phyloP scores from a whole-genome alignment of 2,329 filamentous ascomycete genomes.

The Aureobasidium leucospermi region DNA sequence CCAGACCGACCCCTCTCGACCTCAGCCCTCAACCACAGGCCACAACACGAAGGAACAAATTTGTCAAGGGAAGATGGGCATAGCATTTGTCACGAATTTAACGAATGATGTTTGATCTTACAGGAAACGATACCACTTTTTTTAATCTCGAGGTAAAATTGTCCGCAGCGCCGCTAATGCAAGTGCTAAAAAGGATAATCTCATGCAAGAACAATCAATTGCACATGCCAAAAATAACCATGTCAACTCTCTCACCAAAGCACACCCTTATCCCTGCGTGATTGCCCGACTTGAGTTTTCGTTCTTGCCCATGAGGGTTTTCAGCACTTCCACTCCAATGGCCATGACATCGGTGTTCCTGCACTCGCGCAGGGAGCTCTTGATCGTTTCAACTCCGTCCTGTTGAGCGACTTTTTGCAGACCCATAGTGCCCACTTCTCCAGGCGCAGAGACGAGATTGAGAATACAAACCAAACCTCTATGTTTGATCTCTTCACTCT shows the following conservation, averaged over 20 bases:
- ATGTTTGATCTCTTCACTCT: slow-evolving; percentile 56
- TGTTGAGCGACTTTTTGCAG: slow-evolving; percentile 45
- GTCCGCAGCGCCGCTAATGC: not conserved
- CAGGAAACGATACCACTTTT: not conserved
- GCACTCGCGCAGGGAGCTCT: slow-evolving; percentile 61
- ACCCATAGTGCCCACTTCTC: slow-evolving; percentile 52
- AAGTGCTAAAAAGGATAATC: not conserved
- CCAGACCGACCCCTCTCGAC: too few species aligned
- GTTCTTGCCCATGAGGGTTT: slow-evolving; percentile 30
- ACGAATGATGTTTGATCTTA: too few species aligned
- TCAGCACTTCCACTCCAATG: slow-evolving; percentile 64
- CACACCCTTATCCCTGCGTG: not conserved
- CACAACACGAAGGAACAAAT: too few species aligned
- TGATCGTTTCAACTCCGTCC: slow-evolving; percentile 61
- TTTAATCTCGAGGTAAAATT: not conserved
- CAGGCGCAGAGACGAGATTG: slow-evolving; percentile 65
- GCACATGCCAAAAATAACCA: not conserved
- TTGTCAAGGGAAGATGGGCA: too few species aligned
- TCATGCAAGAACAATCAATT: not conserved
- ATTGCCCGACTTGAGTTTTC: not conserved
- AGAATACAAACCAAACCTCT: slow-evolving; percentile 58
- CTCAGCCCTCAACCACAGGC: too few species aligned
- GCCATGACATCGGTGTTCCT: slow-evolving; percentile 63
- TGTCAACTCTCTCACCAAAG: not conserved
- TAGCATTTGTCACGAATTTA: too few species aligned